phyloP scores from a whole-genome alignment of 2,329 filamentous ascomycete genomes.

The Apiospora marii region DNA sequence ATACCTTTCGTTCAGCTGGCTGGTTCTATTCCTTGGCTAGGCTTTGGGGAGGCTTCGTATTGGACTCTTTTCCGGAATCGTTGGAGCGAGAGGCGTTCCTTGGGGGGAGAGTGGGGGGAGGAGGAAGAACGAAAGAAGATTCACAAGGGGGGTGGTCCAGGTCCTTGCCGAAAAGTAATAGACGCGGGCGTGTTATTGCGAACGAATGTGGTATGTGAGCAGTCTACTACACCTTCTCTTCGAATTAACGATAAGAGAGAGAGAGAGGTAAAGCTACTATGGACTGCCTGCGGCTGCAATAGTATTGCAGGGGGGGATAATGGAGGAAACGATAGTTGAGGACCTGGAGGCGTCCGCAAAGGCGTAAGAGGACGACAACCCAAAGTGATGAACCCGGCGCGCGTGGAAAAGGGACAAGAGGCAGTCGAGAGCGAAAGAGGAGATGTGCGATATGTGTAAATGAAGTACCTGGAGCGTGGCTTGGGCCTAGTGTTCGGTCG shows the following conservation, averaged over 20 bases:
- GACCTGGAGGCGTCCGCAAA: slow-evolving; percentile 11
- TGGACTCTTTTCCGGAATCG: background rate
- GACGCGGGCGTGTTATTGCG: background rate
- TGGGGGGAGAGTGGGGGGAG: background rate
- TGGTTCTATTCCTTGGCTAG: background rate
- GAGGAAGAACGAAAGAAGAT: background rate
- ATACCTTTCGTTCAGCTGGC: slow-evolving; percentile 17
- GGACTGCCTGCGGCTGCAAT: background rate
- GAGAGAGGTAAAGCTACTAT: background rate
- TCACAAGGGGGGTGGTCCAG: background rate
- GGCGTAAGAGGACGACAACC: background rate
- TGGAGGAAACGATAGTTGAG: slow-evolving; percentile 12
- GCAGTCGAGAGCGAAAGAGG: background rate
- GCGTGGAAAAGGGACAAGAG: background rate
- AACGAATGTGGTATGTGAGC: slow-evolving; percentile 6
- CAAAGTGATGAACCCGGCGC: background rate
- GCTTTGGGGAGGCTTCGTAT: slow-evolving; percentile 12
- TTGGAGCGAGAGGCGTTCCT: slow-evolving; percentile 11
- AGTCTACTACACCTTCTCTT: background rate
- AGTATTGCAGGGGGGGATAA: background rate
- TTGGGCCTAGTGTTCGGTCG: slow-evolving; percentile 21
- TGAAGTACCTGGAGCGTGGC: slow-evolving; percentile 23
- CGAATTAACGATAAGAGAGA: background rate
- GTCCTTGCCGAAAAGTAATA: slow-evolving; percentile 9
- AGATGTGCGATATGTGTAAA: slow-evolving; percentile 19